Conservation (phyloP, 495 filamentous ascomycete genomes). For the Tuber borchii region DNA sequence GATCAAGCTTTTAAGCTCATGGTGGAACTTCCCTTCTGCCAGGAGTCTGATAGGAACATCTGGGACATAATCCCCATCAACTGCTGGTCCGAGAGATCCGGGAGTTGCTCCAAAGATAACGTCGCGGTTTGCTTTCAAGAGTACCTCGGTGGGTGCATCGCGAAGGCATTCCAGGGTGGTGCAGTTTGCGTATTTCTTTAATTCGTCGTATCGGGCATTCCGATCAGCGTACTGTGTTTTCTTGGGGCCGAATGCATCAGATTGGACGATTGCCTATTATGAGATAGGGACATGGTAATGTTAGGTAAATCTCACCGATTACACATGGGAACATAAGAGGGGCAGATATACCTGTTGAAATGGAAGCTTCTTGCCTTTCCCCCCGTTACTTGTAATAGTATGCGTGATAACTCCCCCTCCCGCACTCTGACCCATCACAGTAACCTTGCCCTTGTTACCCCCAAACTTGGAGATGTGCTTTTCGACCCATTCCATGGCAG, state of each 20-base stretch:
- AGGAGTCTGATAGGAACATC: constrained; percentile 54
- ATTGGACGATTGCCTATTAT: constrained; percentile 33
- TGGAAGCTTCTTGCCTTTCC: constrained; percentile 18
- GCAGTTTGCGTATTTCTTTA: constrained; percentile 21
- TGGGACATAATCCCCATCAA: constrained; percentile 57
- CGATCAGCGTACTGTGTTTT: background rate
- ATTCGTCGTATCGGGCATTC: constrained; percentile 11
- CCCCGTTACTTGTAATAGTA: constrained; percentile 32
- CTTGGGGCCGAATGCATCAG: constrained; percentile 13
- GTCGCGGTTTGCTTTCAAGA: constrained; percentile 17
- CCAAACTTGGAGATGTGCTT: constrained; percentile 64
- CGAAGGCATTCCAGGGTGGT: constrained; percentile 29
- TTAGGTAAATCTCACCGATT: background rate
- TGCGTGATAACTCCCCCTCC: constrained; percentile 53
- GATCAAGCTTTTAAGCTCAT: constrained; percentile 51
- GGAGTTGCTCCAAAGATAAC: constrained; percentile 3
- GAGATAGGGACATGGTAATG: constrained; percentile 1
- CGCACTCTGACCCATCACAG: constrained; percentile 62
- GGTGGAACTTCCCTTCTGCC: constrained; percentile 52
- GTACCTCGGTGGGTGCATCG: constrained; percentile 16
- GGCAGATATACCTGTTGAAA: constrained; percentile 28
- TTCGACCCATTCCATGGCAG: constrained; percentile 68
- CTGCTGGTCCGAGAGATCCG: constrained; percentile 50
- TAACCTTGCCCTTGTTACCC: constrained; percentile 57
- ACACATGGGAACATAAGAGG: background rate